Base-by-base conservation (phyloP, 202 grass and related monocot genomes). In the Panicum virgatum region DNA sequence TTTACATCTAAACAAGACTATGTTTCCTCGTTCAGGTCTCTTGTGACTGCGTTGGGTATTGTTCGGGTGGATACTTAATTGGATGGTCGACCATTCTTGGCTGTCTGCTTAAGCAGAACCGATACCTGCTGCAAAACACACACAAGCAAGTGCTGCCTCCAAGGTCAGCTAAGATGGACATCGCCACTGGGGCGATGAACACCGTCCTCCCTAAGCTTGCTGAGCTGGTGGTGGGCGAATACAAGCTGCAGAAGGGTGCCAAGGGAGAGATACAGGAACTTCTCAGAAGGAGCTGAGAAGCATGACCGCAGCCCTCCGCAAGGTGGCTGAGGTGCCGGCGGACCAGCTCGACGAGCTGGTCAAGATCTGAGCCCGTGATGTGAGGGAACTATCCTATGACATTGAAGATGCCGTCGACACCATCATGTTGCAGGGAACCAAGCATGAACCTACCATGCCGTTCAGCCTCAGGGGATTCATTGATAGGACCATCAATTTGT, bases 371-470 rank as follows among this genome's bases (percentile, higher is more conserved):
- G 46, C 69, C 0, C 0, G 9, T 0, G 27, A 72, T 0, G 69
- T 3, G 9, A 36, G 27, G 27, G 46, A 72, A 18, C 8, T 52
- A 1, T 72, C 69, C 1, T 72, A 72, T 34, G 69, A 72, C 46
- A 72, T 72, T 0, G 69, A 72, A 52, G 69, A 52, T 72, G 0
- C 18, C 4, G 14, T 52, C 4, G 69, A 72, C 9, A n/a, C 27
- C 4, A 52, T 52, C 46, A 34, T 51, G 25, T 20, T 72, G 4
- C 15, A 4, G 0, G 15, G 1, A 26, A 51, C 50, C 26, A 9
- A 4, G 0, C 8, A 19, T 2, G 9, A n/a, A 0, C 44, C 10
- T 34, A 32, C 26, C 4, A 6, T 32, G 8, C 0, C 1, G 0
- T 29, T 27, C 26, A 34, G 45, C 18, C 1, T 72, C 46, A 36